Conservation (phyloP, 192 early-diverging fungal species). For the Coemansia guatemalensis region DNA sequence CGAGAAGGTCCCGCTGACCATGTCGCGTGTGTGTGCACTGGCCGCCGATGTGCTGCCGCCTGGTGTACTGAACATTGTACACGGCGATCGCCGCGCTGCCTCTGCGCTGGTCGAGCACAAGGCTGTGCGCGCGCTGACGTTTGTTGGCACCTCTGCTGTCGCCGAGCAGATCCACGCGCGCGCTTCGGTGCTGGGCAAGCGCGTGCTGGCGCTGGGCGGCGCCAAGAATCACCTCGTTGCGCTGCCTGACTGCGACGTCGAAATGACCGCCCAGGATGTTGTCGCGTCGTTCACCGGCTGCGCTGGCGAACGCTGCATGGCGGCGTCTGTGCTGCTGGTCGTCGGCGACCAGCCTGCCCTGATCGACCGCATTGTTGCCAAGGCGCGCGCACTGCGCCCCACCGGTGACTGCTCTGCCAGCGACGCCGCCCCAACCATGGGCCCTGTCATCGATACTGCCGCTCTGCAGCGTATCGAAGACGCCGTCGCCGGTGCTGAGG, state of each 20-base stretch:
- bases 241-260: constrained; percentile 69
- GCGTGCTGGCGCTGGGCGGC: constrained; percentile 71
- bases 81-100: constrained; percentile 60
- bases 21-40: constrained; percentile 64
- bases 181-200: constrained; percentile 60
- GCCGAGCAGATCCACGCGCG: constrained; percentile 59
- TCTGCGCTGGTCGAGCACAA: constrained; percentile 61
- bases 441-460: constrained; percentile 72
- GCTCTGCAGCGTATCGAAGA: constrained; percentile 62
- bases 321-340: constrained; percentile 67
- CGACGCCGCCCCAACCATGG: constrained; percentile 56
- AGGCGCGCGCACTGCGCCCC: constrained; percentile 56
- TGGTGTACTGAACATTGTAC: constrained; percentile 75
- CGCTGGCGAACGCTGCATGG: constrained; percentile 80
- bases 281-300: constrained; percentile 77
- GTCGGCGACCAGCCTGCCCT: constrained; percentile 69
- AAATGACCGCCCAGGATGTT: constrained; percentile 76
- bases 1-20: constrained; percentile 81
- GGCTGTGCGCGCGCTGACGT: constrained; percentile 66
- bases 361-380: constrained; percentile 60
- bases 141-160: constrained; percentile 81
- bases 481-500: constrained; percentile 59
- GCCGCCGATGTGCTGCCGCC: constrained; percentile 62
- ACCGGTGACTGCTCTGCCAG: constrained; percentile 28
- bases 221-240: constrained; percentile 84